Evolutionary conservation across 2,329 filamentous ascomycete genomes (phyloP).

Genomic region (Fusarium multiceps): DNA sequence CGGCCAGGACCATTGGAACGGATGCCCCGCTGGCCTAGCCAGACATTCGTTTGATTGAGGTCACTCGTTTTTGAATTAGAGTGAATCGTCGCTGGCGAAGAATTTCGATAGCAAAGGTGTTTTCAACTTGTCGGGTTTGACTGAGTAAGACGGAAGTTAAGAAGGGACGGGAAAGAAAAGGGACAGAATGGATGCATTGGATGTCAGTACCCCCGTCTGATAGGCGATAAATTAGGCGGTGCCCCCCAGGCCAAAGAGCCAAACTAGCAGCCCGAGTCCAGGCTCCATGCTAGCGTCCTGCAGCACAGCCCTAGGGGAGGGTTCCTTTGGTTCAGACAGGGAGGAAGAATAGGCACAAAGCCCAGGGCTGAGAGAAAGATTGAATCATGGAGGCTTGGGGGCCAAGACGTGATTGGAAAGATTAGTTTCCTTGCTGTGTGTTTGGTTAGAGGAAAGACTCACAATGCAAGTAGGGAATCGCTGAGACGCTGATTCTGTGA

Average conservation of each 20-base stretch:
- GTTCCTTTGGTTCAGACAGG: constrained; percentile 11
- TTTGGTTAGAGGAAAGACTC: background rate
- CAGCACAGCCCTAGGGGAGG: constrained; percentile 42
- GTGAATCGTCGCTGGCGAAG: background rate
- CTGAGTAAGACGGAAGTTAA: constrained; percentile 1
- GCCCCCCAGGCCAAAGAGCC: constrained; percentile 18
- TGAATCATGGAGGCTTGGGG: constrained; percentile 19
- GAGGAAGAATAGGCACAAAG: constrained; percentile 15
- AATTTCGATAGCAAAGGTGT: background rate
- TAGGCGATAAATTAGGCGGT: constrained; percentile 36
- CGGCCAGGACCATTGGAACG: constrained; percentile 37
- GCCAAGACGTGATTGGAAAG: constrained; percentile 31
- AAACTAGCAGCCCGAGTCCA: constrained; percentile 31
- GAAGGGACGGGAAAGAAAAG: constrained; percentile 23
- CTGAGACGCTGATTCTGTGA: constrained; percentile 12
- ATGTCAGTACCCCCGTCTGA: constrained; percentile 44
- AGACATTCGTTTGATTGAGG: constrained; percentile 1
- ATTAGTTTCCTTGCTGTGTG: background rate
- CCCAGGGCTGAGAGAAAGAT: constrained; percentile 21
- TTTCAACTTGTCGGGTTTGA: background rate
- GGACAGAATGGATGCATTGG: constrained; percentile 21
- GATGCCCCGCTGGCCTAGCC: constrained; percentile 10
- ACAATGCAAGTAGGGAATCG: background rate
- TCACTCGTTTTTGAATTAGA: background rate
- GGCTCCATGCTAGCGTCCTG: constrained; percentile 27